Percentiles rank a stretch among this genome's conserved stretches.
Evolutionary conservation across 2,329 filamentous ascomycete genomes (phyloP).

Genomic region (Apiospora marii): DNA sequence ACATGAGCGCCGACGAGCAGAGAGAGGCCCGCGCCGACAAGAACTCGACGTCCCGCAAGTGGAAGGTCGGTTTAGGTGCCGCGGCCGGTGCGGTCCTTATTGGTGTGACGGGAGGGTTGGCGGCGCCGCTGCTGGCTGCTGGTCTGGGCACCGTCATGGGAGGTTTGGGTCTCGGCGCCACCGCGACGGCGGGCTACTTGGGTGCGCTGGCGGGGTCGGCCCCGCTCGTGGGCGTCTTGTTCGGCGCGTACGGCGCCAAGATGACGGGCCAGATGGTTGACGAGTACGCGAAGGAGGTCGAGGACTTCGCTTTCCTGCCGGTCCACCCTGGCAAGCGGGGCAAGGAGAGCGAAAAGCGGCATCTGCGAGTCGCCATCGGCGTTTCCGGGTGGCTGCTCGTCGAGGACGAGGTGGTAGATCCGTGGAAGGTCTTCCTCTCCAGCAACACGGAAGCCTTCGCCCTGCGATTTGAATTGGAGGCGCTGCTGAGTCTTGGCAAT

Average conservation of each 20-base stretch:
- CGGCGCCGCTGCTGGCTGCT: slow-evolving; percentile 79
- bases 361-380: slow-evolving; percentile 81
- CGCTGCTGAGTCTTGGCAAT: slow-evolving; percentile 79
- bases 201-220: slow-evolving; percentile 82
- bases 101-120: slow-evolving; percentile 77
- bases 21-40: slow-evolving; percentile 70
- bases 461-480: slow-evolving; percentile 82
- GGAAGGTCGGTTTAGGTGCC: slow-evolving; percentile 68
- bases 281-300: slow-evolving; percentile 81
- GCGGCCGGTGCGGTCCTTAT: slow-evolving; percentile 65
- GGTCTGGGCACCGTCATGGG: slow-evolving; percentile 82
- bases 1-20: slow-evolving; percentile 70
- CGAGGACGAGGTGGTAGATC: slow-evolving; percentile 73
- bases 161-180: slow-evolving; percentile 80
- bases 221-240: slow-evolving; percentile 81
- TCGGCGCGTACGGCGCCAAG: slow-evolving; percentile 84
- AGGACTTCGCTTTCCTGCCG: slow-evolving; percentile 81
- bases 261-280: slow-evolving; percentile 91
- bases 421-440: slow-evolving; percentile 77
- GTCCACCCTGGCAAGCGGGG: slow-evolving; percentile 41
- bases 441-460: slow-evolving; percentile 80
- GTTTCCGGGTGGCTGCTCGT: slow-evolving; percentile 84
- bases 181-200: slow-evolving; percentile 80
- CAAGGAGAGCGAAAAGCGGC: slow-evolving; percentile 59
- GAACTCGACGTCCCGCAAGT: slow-evolving; percentile 68